These are phyloP conservation scores for Miscanthus lutarioriparius DNA, from an alignment of 176 grass and related monocot genomes.

Conservation along the genomic window DNA sequence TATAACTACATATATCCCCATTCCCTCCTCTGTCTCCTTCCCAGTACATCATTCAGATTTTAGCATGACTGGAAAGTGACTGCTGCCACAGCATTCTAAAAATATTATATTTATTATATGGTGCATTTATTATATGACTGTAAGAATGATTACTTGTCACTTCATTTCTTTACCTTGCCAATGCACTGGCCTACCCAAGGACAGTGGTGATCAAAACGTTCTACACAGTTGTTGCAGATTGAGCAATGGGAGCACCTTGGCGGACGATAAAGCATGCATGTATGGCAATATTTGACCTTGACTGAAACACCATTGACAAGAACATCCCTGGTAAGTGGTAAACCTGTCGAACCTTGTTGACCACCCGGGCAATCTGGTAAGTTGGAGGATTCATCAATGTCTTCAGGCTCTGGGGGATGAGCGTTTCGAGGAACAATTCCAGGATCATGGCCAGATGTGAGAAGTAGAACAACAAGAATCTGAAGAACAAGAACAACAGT, in stretches of 20 bases:
- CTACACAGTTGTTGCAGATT: conserved; percentile 63
- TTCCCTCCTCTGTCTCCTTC: not conserved
- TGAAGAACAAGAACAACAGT: conserved; percentile 29
- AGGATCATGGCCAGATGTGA: conserved; percentile 70
- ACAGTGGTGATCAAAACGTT: conserved; percentile 82
- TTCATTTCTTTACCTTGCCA: conserved; percentile 61
- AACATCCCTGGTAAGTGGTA: conserved; percentile 65
- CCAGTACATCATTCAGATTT: conserved; percentile 22
- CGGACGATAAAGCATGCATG: conserved; percentile 88
- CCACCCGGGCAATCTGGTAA: conserved; percentile 64
- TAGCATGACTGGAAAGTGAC: not conserved
- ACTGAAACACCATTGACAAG: conserved; percentile 67
- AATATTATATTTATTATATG: not conserved
- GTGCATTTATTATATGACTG: not conserved
- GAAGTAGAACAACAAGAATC: conserved; percentile 65
- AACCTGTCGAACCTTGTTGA: conserved; percentile 39
- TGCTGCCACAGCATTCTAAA: conserved; percentile 14
- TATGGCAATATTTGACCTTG: conserved; percentile 81
- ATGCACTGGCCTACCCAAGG: conserved; percentile 85
- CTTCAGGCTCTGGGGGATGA: conserved; percentile 70
- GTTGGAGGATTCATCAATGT: conserved; percentile 54
- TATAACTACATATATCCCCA: conserved; percentile 2
- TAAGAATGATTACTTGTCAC: not conserved
- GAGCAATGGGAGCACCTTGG: conserved; percentile 75
- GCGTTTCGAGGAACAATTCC: conserved; percentile 70